Evolutionary conservation across 495 filamentous ascomycete species (phyloP), one percentile per base, ranked within the genome.

Genomic region (Glutinoglossum americanum): DNA sequence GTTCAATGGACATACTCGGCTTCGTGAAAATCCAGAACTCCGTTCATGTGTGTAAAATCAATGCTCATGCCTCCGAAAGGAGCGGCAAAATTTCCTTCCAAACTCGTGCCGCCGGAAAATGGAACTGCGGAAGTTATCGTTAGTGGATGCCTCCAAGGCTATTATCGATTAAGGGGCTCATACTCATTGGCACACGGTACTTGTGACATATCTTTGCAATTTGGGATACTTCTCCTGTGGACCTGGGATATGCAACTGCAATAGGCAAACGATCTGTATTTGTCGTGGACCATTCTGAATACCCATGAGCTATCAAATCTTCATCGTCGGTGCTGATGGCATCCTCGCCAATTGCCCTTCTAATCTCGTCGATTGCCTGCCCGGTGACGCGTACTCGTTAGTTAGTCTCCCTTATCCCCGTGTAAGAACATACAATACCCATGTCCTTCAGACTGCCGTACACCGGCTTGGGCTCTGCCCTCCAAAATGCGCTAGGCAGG

Each of bases 41-140:
- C 75, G 65, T 93, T 80, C 89, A 96, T 96, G 62, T 72, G 77
- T 17, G 79, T 78, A 65, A 96, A 94, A 63, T 96, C 89, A 45
- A 96, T 85, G 57, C 81, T 87, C 65, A 96, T 76, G 17, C 89
- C 89, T 11, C 87, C 86, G 66, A 80, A 81, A 0, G 88, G 84
- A 2, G 87, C 84, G 1, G 86, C 83, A 67, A 94, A 94, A 65
- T 93, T 89, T 11, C 80, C 89, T 64, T 95, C 89, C 3, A 95
- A 74, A 60, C 85, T 90, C 0, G 86, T 84, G 19, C 89, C 89
- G 15, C 87, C 88, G 1, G 86, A 90, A 65, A 84, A 96, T 0
- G 87, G 84, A 62, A 84, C 70, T 73, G 57, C 26, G 17, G 54
- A n/a, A 33, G 26, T 23, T 21, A 26, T 23, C 25, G 25, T 39